phyloP scores from a whole-genome alignment of 306 rosid species.

The Medicago arabica region DNA sequence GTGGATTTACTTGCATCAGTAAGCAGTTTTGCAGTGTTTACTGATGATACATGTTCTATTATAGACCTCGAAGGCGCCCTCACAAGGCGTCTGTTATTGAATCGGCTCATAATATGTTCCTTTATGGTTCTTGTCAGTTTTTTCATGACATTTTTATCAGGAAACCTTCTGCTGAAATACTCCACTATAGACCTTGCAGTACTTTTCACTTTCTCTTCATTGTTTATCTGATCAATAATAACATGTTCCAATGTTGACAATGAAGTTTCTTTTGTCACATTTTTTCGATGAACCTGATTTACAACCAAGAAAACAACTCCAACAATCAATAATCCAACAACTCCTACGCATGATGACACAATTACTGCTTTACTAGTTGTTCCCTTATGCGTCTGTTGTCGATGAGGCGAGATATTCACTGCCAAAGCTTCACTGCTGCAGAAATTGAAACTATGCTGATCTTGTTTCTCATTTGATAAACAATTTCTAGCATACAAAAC shows the following conservation, averaged over 20 bases:
- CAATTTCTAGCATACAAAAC: conserved; percentile 67
- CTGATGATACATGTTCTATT: conserved; percentile 61
- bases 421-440: conserved; percentile 93
- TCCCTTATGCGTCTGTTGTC: conserved; percentile 46
- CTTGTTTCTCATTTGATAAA: conserved; percentile 57
- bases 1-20: conserved; percentile 83
- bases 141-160: conserved; percentile 47
- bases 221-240: conserved; percentile 30
- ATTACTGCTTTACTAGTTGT: conserved; percentile 49
- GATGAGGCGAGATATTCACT: conserved; percentile 58
- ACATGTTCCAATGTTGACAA: conserved; percentile 28
- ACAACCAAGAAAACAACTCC: conserved; percentile 63
- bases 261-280: conserved; percentile 43
- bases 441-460: conserved; percentile 57
- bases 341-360: conserved; percentile 65
- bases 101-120: conserved; percentile 40
- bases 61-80: conserved; percentile 54
- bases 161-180: conserved; percentile 42
- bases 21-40: conserved; percentile 80
- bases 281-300: conserved; percentile 45
- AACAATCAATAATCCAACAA: conserved; percentile 53
- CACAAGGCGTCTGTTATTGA: conserved; percentile 15
- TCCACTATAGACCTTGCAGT: conserved; percentile 42
- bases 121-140: conserved; percentile 46
- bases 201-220: conserved; percentile 41